Percentiles rank a stretch among this genome's conserved stretches.
Evolutionary conservation across 768 basidiomycete genomes (phyloP).

Genomic region (Leucocoprinus birnbaumii): DNA sequence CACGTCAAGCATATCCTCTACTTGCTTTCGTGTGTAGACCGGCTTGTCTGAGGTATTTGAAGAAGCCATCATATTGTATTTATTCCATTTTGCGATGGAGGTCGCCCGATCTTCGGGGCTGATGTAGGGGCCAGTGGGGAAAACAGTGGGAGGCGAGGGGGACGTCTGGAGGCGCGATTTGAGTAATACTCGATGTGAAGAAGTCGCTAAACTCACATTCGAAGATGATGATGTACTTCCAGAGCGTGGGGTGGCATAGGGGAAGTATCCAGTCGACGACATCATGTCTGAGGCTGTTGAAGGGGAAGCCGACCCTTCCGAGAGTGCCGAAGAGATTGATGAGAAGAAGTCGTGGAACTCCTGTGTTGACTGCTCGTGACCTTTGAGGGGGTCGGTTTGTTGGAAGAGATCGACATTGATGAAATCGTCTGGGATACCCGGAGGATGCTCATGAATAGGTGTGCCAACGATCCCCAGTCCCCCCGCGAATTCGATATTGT

Average conservation of each 20-base stretch:
- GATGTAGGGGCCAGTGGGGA: slow-evolving; percentile 10
- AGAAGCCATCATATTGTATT: slow-evolving; percentile 3
- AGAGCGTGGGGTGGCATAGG: slow-evolving; percentile 7
- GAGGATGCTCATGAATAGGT: slow-evolving; percentile 9
- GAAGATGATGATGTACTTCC: slow-evolving; percentile 7
- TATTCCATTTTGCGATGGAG: slow-evolving; percentile 6
- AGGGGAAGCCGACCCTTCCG: slow-evolving; percentile 24
- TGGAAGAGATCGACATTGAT: slow-evolving; percentile 17
- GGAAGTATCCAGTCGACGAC: slow-evolving; percentile 13
- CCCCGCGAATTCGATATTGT: slow-evolving; percentile 10
- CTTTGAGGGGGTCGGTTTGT: slow-evolving; percentile 1
- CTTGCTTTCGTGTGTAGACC: slow-evolving; percentile 28
- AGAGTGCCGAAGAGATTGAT: slow-evolving; percentile 11
- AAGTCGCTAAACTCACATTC: slow-evolving; percentile 2
- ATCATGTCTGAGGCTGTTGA: slow-evolving; percentile 24
- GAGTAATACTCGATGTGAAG: slow-evolving; percentile 12
- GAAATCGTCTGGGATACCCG: slow-evolving; percentile 5
- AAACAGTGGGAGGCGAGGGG: slow-evolving; percentile 13
- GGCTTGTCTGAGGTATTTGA: slow-evolving; percentile 17
- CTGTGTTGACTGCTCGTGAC: slow-evolving; percentile 3
- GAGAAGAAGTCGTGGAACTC: slow-evolving; percentile 12
- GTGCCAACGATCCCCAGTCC: slow-evolving; percentile 10
- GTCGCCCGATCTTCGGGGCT: slow-evolving; percentile 5
- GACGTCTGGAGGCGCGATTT: slow-evolving; percentile 10
- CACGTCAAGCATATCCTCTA: slow-evolving; percentile 27